Evolutionary conservation across 768 basidiomycete species (phyloP), one percentile per base, ranked within the genome.

Genomic region (Cystobasidium tubakii): DNA sequence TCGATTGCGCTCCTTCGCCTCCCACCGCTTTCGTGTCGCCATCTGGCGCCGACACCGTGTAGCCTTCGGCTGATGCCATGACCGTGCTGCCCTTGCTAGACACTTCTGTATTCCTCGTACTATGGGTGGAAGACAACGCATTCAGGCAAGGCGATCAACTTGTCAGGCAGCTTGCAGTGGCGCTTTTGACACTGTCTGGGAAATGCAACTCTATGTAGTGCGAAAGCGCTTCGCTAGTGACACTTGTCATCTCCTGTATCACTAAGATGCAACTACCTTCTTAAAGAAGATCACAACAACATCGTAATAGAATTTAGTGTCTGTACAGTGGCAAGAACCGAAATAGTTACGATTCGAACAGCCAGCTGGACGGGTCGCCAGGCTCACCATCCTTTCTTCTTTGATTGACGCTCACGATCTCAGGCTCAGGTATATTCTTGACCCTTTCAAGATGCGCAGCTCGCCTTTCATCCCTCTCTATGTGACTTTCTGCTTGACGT

Each of bases 41-140:
- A 46, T 39, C 39, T 33, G 4, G 36, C 7, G 54, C 54, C 6
- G 53, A 15, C 31, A 60, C 50, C 1, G 27, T 46, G 36, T 71
- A 71, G 54, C 55, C 69, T 27, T 71, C 69, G n/a, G 21, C 55
- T 4, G 42, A 33, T 7, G 66, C 66, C 66, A 67, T 67, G 39
- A 15, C 23, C 23, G 21, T 39, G 27, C n/a, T 39, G 46, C 21
- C 3, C 21, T 19, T 4, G 7, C n/a, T 50, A 3, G 46, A 50
- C 15, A n/a, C 46, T 50, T 21, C 9, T n/a, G 21, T 39, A 39
- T 15, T 39, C 10, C 46, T 21, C 21, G 46, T 19, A 21, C 7
- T 9, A 21, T 50, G 46, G 46, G n/a, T 15, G 7, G 46, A 19
- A 50, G 15, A 17, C 46, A 50, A 50, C 46, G 46, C 46, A 19